A percentile compares a stretch with the other conserved stretches of the same genome.
Conservation (phyloP, 352 stramenopile genomes). For the Saprolegnia diclina region DNA sequence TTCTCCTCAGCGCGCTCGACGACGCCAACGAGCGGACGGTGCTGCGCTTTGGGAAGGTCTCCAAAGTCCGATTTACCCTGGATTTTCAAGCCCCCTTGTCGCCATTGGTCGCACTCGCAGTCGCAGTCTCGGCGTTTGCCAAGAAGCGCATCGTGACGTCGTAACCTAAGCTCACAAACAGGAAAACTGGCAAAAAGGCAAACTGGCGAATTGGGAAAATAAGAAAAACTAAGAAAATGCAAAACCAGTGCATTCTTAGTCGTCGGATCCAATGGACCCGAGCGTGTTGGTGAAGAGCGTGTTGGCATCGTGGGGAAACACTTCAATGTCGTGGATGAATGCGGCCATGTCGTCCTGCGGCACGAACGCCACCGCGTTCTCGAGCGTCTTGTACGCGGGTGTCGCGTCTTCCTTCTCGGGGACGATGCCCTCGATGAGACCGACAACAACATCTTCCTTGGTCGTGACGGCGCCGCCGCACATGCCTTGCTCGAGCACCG, state of each 20-base stretch:
- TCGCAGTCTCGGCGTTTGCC: slow-evolving; percentile 76
- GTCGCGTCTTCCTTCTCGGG: slow-evolving; percentile 33
- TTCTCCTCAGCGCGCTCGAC: slow-evolving; percentile 52
- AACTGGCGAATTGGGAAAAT: too few relatives aligned
- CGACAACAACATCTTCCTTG: slow-evolving; percentile 41
- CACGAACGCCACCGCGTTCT: slow-evolving; percentile 66
- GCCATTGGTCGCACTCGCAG: slow-evolving; percentile 70
- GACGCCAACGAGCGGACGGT: slow-evolving; percentile 42
- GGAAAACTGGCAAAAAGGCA: too few relatives aligned
- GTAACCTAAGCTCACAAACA: too few relatives aligned
- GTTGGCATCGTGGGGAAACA: slow-evolving; percentile 4
- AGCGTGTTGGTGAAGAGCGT: slow-evolving; percentile 37
- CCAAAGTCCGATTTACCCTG: slow-evolving; percentile 71
- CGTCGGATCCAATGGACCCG: background rate
- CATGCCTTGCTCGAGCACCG: slow-evolving; percentile 76
- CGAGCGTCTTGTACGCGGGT: slow-evolving; percentile 48
- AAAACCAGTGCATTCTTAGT: too few relatives aligned
- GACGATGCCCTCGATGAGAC: slow-evolving; percentile 75
- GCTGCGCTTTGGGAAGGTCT: slow-evolving; percentile 80
- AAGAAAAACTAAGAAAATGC: too few relatives aligned
- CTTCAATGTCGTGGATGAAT: slow-evolving; percentile 40
- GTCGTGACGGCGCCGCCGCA: slow-evolving; percentile 64
- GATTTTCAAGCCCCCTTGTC: slow-evolving; percentile 70
- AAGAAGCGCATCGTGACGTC: slow-evolving; percentile 84
- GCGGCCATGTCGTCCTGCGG: slow-evolving; percentile 40